phyloP scores from a whole-genome alignment of 352 stramenopile species.

The Pythium apleroticum region DNA sequence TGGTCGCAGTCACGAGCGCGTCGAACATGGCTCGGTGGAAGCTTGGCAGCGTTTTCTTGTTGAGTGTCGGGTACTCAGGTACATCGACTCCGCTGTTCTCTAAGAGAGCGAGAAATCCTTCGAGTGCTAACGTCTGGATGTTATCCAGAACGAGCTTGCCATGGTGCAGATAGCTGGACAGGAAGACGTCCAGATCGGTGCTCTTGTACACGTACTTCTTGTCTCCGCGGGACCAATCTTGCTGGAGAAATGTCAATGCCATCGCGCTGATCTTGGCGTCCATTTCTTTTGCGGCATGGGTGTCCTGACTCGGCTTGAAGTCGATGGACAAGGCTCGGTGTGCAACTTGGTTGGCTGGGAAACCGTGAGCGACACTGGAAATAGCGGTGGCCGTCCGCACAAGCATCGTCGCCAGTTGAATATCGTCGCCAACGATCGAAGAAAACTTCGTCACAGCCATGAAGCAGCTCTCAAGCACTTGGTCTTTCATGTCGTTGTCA shows the following conservation, averaged over 20 bases:
- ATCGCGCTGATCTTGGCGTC: slow-evolving; percentile 36
- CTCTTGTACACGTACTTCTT: slow-evolving; percentile 42
- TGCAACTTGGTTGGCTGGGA: slow-evolving; percentile 12
- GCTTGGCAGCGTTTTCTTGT: slow-evolving; percentile 48
- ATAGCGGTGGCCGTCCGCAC: slow-evolving; percentile 9
- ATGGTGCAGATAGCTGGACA: slow-evolving; percentile 41
- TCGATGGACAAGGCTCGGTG: slow-evolving; percentile 8
- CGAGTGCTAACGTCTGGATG: slow-evolving; percentile 43
- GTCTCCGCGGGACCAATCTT: slow-evolving; percentile 45
- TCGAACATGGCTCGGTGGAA: slow-evolving; percentile 55
- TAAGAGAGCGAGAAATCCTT: slow-evolving; percentile 44
- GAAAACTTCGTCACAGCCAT: slow-evolving; percentile 15
- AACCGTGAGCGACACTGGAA: slow-evolving; percentile 12
- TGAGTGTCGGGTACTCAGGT: slow-evolving; percentile 39
- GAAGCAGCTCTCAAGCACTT: slow-evolving; percentile 29
- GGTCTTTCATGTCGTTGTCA: neutral
- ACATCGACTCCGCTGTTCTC: slow-evolving; percentile 30
- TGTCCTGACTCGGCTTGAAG: slow-evolving; percentile 1
- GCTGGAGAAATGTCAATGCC: slow-evolving; percentile 38
- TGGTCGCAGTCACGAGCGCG: slow-evolving; percentile 38
- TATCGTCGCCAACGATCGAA: slow-evolving; percentile 13
- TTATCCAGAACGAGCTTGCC: slow-evolving; percentile 42
- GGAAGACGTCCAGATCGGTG: slow-evolving; percentile 38
- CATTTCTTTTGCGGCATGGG: slow-evolving; percentile 27
- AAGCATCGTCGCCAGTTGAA: slow-evolving; percentile 15